These are phyloP conservation scores for Fragilariopsis cylindrus DNA, from an alignment of 108 stramenopile genomes.

Conservation along the genomic window DNA sequence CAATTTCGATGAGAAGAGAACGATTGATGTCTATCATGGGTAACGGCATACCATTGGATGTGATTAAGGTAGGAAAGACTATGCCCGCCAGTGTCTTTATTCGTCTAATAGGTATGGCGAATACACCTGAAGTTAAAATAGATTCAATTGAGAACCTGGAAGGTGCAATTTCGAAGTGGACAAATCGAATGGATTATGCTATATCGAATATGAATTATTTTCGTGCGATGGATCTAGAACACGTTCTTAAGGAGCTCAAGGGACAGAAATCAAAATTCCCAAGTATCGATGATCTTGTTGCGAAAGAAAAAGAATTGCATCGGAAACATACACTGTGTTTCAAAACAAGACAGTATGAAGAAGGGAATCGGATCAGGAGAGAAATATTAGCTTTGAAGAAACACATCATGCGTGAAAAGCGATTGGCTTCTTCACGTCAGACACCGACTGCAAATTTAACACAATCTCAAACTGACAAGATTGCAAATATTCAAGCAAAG, in stretches of 20 bases:
- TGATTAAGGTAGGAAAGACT: constrained; percentile 27
- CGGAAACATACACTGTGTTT: constrained; percentile 19
- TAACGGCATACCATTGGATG: constrained; percentile 28
- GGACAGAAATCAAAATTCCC: constrained; percentile 24
- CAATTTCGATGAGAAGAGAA: constrained; percentile 24
- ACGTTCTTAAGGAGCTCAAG: constrained; percentile 30
- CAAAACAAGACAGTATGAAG: constrained; percentile 32
- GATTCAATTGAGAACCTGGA: constrained; percentile 27
- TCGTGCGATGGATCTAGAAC: constrained; percentile 31
- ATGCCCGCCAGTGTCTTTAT: constrained; percentile 39
- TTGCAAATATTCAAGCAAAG: constrained; percentile 31
- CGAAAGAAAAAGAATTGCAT: constrained; percentile 33
- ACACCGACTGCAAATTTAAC: background rate
- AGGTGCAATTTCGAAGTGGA: constrained; percentile 19
- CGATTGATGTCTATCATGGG: constrained; percentile 30
- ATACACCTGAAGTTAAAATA: constrained; percentile 38
- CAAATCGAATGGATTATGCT: constrained; percentile 7
- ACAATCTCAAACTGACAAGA: constrained; percentile 20
- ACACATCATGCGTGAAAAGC: constrained; percentile 39
- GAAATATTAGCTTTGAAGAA: constrained; percentile 36
- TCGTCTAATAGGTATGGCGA: constrained; percentile 36
- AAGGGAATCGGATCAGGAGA: constrained; percentile 31
- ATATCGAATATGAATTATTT: constrained; percentile 31
- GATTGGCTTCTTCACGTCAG: background rate
- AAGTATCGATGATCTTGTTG: constrained; percentile 28